phyloP scores from a whole-genome alignment of 2,329 filamentous ascomycete species.

The Coniosporium tulheliwenetii region DNA sequence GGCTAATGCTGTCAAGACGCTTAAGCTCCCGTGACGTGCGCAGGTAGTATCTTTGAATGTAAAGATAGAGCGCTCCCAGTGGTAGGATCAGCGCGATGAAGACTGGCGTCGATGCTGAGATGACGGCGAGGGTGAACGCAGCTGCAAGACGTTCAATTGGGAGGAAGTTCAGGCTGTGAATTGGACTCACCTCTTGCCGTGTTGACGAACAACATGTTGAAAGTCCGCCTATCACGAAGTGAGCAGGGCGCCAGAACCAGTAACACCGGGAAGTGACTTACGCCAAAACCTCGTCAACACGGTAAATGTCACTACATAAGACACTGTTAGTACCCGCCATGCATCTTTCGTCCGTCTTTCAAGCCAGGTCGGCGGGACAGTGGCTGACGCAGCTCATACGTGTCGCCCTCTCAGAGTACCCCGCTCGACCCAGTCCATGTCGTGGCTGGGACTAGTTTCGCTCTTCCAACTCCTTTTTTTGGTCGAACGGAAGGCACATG shows the following conservation, averaged over 20 bases:
- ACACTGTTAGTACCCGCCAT: not conserved
- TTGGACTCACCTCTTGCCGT: conserved; percentile 28
- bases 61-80: conserved; percentile 66
- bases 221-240: conserved; percentile 47
- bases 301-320: conserved; percentile 57
- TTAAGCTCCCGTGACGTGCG: conserved; percentile 93
- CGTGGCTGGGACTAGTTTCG: too few relatives aligned
- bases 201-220: conserved; percentile 66
- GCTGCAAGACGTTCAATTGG: conserved; percentile 15
- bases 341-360: too few relatives aligned
- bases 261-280: conserved; percentile 18
- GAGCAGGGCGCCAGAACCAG: conserved; percentile 7
- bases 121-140: conserved; percentile 72
- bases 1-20: conserved; percentile 83
- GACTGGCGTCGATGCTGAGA: conserved; percentile 63
- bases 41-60: conserved; percentile 93
- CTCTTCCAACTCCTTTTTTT: too few relatives aligned
- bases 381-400: too few relatives aligned
- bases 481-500: too few relatives aligned
- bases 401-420: not conserved
- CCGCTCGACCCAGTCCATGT: too few relatives aligned
- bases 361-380: too few relatives aligned
- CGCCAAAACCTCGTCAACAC: conserved; percentile 82
- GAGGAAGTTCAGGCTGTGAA: conserved; percentile 3
- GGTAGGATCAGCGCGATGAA: conserved; percentile 74